Base-by-base conservation (phyloP, 495 filamentous ascomycete species). In the Rhizodiscina lignyota region DNA sequence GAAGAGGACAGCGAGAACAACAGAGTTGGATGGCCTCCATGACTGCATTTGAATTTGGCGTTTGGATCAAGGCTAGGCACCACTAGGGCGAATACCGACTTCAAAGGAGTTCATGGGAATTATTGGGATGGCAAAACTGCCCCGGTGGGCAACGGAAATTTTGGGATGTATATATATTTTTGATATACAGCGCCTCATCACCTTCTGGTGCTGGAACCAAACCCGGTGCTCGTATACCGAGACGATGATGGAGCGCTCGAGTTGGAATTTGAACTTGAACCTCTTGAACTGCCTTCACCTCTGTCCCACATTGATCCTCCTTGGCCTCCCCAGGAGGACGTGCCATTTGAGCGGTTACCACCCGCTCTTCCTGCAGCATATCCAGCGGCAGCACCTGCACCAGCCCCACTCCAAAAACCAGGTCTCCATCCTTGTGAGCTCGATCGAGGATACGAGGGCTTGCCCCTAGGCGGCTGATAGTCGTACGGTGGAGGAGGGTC, bases 331-430 rank as follows among this genome's bases (percentile, higher is more conserved):
- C 5, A 6, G 5, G 11, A 10, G 16, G 11, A 18, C 30, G 30
- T 32, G 8, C 16, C 5, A n/a, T n/a, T n/a, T n/a, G n/a, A n/a
- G n/a, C 16, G 11, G 5, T 32, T 6, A 8, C 30, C 30, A 8
- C 16, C 6, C 30, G 6, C 16, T 32, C 68, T 69, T 2, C 79
- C 78, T 15, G 80, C 70, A 24, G 67, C 46, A 51, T 85, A 87
- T 3, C 65, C 70, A 10, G 73, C 79, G 5, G 79, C 79, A 1
- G 72, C 76, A 26, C 83, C 83, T 26, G 69, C 68, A 5, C 74
- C 55, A 2, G 79, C 62, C 0, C 87, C 87, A 13, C 67, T 64
- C 89, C 84, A 94, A 49, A 94, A 94, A 0, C 89, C 87, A 2
- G 87, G 85, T 32, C 69, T 66, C 77, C 83, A 93, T 1, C 67